Base-by-base conservation (phyloP, 2,329 filamentous ascomycete genomes). In the Pochonia chlamydosporia region DNA sequence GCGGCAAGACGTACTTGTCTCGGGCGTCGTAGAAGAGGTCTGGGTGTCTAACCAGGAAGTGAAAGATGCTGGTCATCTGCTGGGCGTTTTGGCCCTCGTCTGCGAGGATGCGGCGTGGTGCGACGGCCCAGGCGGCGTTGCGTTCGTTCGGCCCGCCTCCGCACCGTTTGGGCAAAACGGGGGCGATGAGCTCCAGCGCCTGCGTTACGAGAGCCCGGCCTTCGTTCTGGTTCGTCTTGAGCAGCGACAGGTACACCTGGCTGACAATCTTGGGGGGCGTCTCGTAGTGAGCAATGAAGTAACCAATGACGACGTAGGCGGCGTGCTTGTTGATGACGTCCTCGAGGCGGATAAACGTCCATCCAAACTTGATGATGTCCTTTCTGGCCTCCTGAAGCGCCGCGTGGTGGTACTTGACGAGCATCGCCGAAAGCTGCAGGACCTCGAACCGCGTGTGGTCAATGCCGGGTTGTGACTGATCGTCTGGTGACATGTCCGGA, bases 301-400 rank as follows among this genome's bases (percentile, higher is more conserved):
- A 99, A 3, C 89, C 90, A 51, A 99, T 95, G 5, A 99, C 82
- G 5, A 96, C 92, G 59, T 99, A 99, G 3, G 93, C 91, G 1
- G 92, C 93, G 64, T 97, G 93, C 66, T 99, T 99, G 73, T 97
- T 99, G 72, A 99, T 96, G 48, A 96, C 88, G 65, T 99, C 93
- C 61, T 99, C 95, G n/a, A 99, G 79, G 21, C 89, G 83, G 59
- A 99, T 99, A 62, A 96, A 97, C 16, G 91, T 96, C 93, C 93
- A 99, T 3, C 90, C 91, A 66, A 97, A 99, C 68, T 96, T 97
- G 61, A 99, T 99, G 52, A 99, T 92, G 54, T 99, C 93, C 67
- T 99, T 99, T 31, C 95, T 84, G 3, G 89, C 85, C 59, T 97
- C 93, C 56, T 95, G 87, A 2, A 99, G 79, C 46, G 90, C 87